Base-by-base conservation (phyloP, 352 stramenopile genomes). In the Saprolegnia parasitica region DNA sequence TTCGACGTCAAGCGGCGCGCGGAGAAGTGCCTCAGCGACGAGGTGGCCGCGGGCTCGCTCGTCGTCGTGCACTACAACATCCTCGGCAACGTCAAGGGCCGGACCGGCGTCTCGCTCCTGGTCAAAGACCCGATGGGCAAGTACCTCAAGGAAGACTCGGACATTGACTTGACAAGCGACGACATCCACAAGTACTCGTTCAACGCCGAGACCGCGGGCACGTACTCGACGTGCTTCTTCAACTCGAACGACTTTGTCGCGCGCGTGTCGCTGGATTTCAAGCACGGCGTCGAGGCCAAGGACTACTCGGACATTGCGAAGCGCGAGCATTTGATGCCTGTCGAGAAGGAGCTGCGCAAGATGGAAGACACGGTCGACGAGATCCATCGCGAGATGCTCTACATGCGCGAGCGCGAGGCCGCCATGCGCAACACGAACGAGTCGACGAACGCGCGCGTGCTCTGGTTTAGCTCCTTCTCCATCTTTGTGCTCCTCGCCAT, bases 401-500 rank as follows among this genome's bases (percentile, higher is more conserved):
- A 95, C 77, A 91, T 94, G 88, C 87, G 85, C 50, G 83, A 94
- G 71, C 82, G 88, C 21, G 88, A 96, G 73, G 84, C 84, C 13
- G 79, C 76, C 18, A 93, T 94, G 84, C 85, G 88, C 73, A 88
- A 91, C 77, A 96, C 87, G 66, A 96, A 96, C 78, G 88, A 96
- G 74, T 91, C 82, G 26, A 96, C 88, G 29, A 95, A 95, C 77
- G 89, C 86, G 50, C 84, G 88, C 49, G 86, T 96, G 71, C 80
- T 94, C 60, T 96, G 86, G 88, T 96, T 96, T 74, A 95, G 84
- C 73, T 93, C 94, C 65, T 81, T 96, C 54, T 94, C 86, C 24
- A 96, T 96, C 65, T 75, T 85, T 45, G 84, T 96, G 68, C 76
- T 96, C 40, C 72, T 96, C 21, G 81, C 77, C 52, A 93, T 95